Percentiles rank a stretch among this genome's conserved stretches.
Conservation (phyloP, 192 early-diverging fungal species). For the Kappamyces sp. region DNA sequence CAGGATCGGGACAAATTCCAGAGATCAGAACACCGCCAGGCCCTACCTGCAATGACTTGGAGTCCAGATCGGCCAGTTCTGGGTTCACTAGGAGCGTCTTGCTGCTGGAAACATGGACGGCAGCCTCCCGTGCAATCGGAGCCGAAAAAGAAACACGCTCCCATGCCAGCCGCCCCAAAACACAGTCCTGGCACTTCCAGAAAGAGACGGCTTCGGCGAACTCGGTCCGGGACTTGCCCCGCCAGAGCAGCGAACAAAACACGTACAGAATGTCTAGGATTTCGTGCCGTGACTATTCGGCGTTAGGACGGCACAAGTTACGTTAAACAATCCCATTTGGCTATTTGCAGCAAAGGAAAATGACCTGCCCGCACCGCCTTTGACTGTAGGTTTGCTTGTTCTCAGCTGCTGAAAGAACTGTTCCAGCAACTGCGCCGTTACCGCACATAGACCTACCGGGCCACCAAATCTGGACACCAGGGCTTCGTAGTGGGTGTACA, state of each 20-base stretch:
- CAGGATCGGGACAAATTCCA: slow-evolving; percentile 3
- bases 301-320: too few relatives aligned
- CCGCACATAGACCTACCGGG: too few relatives aligned
- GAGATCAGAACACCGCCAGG: too few relatives aligned
- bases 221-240: neutral
- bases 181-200: neutral
- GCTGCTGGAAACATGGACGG: too few relatives aligned
- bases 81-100: too few relatives aligned
- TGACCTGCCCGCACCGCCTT: neutral
- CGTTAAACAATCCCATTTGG: neutral
- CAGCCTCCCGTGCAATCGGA: too few relatives aligned
- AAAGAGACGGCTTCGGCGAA: neutral
- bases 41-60: too few relatives aligned
- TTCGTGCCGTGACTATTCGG: neutral
- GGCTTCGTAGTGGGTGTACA: neutral
- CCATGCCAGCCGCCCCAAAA: slow-evolving; percentile 2
- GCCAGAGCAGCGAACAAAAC: neutral
- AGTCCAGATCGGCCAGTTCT: too few relatives aligned
- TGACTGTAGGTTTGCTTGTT: neutral
- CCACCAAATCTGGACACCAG: neutral
- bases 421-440: neutral
- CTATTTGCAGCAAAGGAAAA: slow-evolving; percentile 3
- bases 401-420: neutral
- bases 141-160: too few relatives aligned
- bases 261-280: neutral